Conservation (phyloP, 2,329 filamentous ascomycete genomes). For the Chaetomium sp. region DNA sequence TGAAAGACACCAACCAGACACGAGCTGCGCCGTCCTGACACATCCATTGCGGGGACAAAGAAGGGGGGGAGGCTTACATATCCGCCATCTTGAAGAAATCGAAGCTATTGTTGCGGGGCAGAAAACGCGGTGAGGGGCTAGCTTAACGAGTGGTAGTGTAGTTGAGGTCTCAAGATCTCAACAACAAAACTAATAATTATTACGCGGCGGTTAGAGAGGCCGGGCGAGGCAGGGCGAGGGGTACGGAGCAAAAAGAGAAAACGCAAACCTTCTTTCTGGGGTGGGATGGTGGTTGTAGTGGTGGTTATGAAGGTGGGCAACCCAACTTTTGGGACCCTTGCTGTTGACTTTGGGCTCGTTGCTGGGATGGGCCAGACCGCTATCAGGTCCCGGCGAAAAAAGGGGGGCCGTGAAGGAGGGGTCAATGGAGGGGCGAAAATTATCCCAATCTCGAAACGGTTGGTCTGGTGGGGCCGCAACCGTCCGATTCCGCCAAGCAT, state of each 20-base stretch:
- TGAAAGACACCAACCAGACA: too few species aligned
- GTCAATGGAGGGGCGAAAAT: conserved; percentile 22
- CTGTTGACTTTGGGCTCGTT: conserved; percentile 8
- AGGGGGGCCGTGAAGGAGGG: conserved; percentile 11
- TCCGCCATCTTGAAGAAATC: conserved; percentile 24
- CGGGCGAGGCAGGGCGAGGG: not conserved
- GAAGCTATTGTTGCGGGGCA: not conserved
- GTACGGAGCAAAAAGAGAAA: not conserved
- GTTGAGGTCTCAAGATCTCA: too few species aligned
- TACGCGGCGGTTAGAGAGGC: not conserved
- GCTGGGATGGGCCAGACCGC: conserved; percentile 14
- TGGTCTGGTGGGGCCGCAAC: conserved; percentile 15
- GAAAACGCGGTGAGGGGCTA: not conserved
- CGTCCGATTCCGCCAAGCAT: conserved; percentile 4
- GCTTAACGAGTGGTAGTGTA: too few species aligned
- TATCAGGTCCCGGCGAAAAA: conserved; percentile 14
- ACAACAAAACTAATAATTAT: not conserved
- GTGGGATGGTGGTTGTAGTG: not conserved
- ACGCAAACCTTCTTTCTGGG: not conserved
- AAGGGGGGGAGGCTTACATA: conserved; percentile 20
- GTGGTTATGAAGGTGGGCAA: conserved; percentile 10
- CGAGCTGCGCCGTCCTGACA: not conserved
- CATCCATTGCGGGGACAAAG: not conserved
- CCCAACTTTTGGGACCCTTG: conserved; percentile 7
- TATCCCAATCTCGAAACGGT: conserved; percentile 15